Evolutionary conservation across 169 alveolate species (phyloP), one percentile per base, ranked within the genome.

Genomic region (Miamiensis avidus): DNA sequence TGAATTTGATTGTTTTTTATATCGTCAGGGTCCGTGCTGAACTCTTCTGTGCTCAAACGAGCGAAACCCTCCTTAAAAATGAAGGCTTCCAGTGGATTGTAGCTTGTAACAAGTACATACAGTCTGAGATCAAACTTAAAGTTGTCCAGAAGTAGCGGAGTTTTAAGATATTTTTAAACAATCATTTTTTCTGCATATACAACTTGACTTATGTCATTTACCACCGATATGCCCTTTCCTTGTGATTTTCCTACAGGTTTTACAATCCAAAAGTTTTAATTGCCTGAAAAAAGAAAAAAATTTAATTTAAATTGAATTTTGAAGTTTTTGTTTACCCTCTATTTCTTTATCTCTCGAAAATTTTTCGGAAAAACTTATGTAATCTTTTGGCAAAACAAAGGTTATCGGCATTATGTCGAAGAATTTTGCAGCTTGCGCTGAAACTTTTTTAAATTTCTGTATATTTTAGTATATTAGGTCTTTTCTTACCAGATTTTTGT

Each of bases 11-110:
- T 89, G 76, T 95, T 93, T 1, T 86, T 83, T 82, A 91, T 88
- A 65, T 92, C 89, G 28, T 91, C 72, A 29, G 94, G 93, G 83
- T 94, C 92, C 83, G 92, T 78, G 25, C 94, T 76, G 85, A 88
- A 92, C n/a, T 94, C 92, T 33, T 91, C 94, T 6, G 97, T 94
- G 27, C 95, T 91, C 74, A 94, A 86, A 27, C 97, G 81, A 29
- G 94, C 97, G 89, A 96, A 92, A 16, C 98, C 98, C 89, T 96
- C 98, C 82, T 94, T 94, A 90, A 93, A 96, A 32, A 96, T 87
- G 82, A 91, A 96, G 0, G 91, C 93, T 91, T 94, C 96, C 76
- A 96, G 82, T 33, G 98, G 98, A 30, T 89, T 88, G 74, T 94
- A 94, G 20, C 93, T 89, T 31, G 98, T 94, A 27, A 94, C 94